Conservation (phyloP, 2,329 filamentous ascomycete species). For the Niveomyces coronatus region DNA sequence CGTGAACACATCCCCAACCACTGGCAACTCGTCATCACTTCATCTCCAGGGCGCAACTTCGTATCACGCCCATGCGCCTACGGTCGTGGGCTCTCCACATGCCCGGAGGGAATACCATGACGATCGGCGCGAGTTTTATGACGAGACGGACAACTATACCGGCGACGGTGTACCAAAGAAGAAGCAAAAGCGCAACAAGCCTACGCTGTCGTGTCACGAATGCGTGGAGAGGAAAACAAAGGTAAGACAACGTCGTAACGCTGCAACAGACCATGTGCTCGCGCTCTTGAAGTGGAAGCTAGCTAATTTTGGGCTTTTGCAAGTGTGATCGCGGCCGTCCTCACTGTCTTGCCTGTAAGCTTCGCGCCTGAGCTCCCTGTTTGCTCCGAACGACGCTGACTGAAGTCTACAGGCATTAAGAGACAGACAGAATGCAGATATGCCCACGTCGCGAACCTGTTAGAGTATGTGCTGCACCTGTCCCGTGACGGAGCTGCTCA, state of each 20-base stretch:
- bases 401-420: slow-evolving; percentile 52
- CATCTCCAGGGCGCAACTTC: slow-evolving; percentile 5
- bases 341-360: slow-evolving; percentile 54
- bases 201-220: slow-evolving; percentile 67
- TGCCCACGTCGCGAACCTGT: slow-evolving; percentile 63
- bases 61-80: slow-evolving; percentile 5
- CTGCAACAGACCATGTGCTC: neutral
- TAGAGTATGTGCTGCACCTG: slow-evolving; percentile 47
- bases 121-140: slow-evolving; percentile 5
- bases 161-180: slow-evolving; percentile 42
- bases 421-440: slow-evolving; percentile 67
- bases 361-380: slow-evolving; percentile 24
- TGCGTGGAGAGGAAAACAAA: slow-evolving; percentile 79
- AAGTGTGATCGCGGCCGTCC: slow-evolving; percentile 69
- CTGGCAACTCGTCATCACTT: neutral
- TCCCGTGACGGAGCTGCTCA: neutral
- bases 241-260: too few species aligned
- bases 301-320: neutral
- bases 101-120: slow-evolving; percentile 5
- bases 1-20: slow-evolving; percentile 2
- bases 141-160: slow-evolving; percentile 7
- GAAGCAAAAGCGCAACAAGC: slow-evolving; percentile 79
- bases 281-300: neutral
- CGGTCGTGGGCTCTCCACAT: slow-evolving; percentile 3
- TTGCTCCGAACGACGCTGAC: slow-evolving; percentile 11